Evolutionary conservation across 192 early-diverging fungal species (phyloP).

Genomic region (Paraglomus occultum): DNA sequence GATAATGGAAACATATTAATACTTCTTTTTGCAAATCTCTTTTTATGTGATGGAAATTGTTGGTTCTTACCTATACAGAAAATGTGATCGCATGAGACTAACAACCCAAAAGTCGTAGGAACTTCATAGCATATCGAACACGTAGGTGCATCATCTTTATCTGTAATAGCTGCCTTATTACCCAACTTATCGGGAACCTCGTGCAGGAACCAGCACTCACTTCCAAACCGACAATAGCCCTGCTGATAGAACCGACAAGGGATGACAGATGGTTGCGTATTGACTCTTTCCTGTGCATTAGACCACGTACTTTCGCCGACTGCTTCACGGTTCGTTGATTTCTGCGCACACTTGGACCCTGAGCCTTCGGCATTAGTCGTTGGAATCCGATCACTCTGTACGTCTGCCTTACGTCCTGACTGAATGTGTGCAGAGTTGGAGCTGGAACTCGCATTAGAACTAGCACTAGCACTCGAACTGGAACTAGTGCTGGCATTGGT

Average conservation of each 20-base stretch:
- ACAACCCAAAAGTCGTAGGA: constrained; percentile 27
- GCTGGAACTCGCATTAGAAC: not conserved
- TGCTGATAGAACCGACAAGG: constrained; percentile 23
- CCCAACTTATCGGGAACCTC: not conserved
- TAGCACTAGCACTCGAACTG: constrained; percentile 7
- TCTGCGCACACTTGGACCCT: not conserved
- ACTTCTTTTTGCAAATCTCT: too few species aligned
- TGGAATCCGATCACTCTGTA: not conserved
- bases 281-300: not conserved
- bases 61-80: constrained; percentile 27
- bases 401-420: not conserved
- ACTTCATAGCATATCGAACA: constrained; percentile 32
- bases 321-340: not conserved
- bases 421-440: not conserved
- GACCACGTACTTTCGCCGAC: not conserved
- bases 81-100: constrained; percentile 31
- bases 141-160: not conserved
- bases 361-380: not conserved
- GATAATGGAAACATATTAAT: too few species aligned
- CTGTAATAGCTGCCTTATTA: not conserved
- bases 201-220: constrained; percentile 28
- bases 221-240: constrained; percentile 25
- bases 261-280: too few species aligned
- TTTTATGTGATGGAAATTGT: not conserved
- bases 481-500: too few species aligned